Evolutionary conservation across 2,329 filamentous ascomycete genomes (phyloP), one percentile per base, ranked within the genome.

Genomic region (Hortaea sp.): DNA sequence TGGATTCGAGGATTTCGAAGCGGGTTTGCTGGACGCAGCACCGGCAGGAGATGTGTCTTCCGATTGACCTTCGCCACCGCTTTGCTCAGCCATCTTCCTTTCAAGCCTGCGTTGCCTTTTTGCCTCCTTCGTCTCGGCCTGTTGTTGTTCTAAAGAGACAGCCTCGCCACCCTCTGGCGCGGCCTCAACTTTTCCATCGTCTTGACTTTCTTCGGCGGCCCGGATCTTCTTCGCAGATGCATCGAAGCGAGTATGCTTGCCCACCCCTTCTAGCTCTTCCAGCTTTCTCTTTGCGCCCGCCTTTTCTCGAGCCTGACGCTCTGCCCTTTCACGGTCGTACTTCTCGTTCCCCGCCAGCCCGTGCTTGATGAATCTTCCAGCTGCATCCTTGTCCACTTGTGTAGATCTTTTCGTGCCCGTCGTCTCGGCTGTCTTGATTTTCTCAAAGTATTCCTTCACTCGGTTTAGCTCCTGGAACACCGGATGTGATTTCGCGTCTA

Each of bases 371-470:
- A 98, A 85, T 43, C 90, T 77, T 43, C 78, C 79, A 10, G 87
- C 85, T 5, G 88, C 89, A 53, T 79, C 78, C 57, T 85, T 89
- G 61, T 95, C 76, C 27, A 84, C 60, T 20, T 66, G 78, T 52
- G 86, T 69, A 1, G 28, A 75, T 30, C 76, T 74, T 58, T 78
- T 72, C 44, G 70, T 66, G 3, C 76, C 74, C 1, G 78, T 76
- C 28, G 72, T 75, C 66, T 95, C 88, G 3, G 80, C 76, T 10
- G 74, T 72, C 61, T 92, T 87, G 63, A 97, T 90, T 71, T 97
- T 98, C 49, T 78, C 80, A 67, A 95, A 94, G 66, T 97, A 97
- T 62, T 88, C 84, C 65, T 83, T 88, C 45, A 97, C 82, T 47
- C 92, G 81, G 48, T 80, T 83, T 52, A 98, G 76, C 70, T 98